phyloP scores from a whole-genome alignment of 2,329 filamentous ascomycete species.

The Fusarium neocosmosporiellum region DNA sequence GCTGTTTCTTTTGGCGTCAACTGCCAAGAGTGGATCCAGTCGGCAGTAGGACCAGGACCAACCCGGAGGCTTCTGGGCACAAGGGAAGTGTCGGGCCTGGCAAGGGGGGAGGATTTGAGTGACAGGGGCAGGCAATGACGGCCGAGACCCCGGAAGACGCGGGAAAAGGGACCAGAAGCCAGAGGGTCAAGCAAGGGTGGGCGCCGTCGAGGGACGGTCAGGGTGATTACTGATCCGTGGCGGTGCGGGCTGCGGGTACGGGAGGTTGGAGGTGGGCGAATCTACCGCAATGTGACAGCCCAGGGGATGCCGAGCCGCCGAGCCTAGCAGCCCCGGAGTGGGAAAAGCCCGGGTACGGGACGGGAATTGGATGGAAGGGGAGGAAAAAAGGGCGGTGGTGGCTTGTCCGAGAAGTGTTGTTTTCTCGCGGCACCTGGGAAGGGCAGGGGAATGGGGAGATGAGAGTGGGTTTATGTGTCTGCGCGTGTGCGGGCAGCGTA shows the following conservation, averaged over 20 bases:
- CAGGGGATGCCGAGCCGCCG: constrained; percentile 1
- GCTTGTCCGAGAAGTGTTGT: background rate
- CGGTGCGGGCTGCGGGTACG: constrained; percentile 17
- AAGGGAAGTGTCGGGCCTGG: constrained; percentile 6
- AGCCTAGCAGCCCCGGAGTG: constrained; percentile 1
- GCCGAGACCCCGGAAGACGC: constrained; percentile 12
- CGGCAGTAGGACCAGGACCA: constrained; percentile 8
- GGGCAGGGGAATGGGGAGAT: constrained; percentile 10
- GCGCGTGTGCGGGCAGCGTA: constrained; percentile 14
- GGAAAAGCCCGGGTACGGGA: constrained; percentile 8
- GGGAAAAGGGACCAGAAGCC: constrained; percentile 1
- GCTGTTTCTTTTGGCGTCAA: constrained; percentile 29
- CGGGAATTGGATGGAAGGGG: background rate
- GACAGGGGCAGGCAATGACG: constrained; percentile 19
- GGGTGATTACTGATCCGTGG: constrained; percentile 31
- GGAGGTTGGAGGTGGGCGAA: constrained; percentile 17
- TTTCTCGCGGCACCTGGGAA: constrained; percentile 25
- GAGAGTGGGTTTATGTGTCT: constrained; percentile 7
- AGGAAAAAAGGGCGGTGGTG: background rate
- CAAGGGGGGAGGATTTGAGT: constrained; percentile 1
- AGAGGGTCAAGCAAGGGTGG: constrained; percentile 4
- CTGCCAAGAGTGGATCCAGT: constrained; percentile 27
- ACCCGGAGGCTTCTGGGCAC: background rate
- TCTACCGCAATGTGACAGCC: background rate
- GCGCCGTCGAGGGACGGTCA: constrained; percentile 2